Base-by-base conservation (phyloP, 1,284 basidiomycete species). In the Tremellales sp. region DNA sequence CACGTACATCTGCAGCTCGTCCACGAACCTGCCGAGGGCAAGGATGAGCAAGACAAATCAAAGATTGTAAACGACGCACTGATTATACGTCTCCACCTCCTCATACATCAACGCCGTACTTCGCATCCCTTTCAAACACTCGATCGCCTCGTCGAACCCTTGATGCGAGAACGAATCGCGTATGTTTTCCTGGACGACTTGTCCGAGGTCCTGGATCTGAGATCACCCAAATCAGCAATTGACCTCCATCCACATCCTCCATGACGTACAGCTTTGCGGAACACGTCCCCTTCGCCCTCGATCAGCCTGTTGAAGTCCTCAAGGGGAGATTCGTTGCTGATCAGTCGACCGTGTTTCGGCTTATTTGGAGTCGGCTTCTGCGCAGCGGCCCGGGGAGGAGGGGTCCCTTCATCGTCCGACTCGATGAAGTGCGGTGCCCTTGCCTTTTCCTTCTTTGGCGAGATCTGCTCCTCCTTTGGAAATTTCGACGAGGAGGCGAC, bases 301-400 rank as follows among this genome's bases (percentile, higher is more conserved):
- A 86, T 72, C 57, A 87, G 83, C 56, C 77, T 74, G 52, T 75
- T 74, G 71, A 92, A 92, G 71, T 93, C 89, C 41, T 75, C 76
- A 33, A 92, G 74, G 1, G 89, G 88, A 53, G 77, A 75, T 1
- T 82, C 80, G 42, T 77, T 79, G n/a, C 86, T 84, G 34, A 92
- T 79, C 19, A 75, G 51, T 26, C 72, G 34, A 9, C 66, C 70
- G 6, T 56, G 47, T 45, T 63, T 65, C 19, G 57, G 58, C 47
- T 65, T 68, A 24, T 40, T 38, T n/a, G 47, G 43, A 21, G 42
- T 37, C 10, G 28, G 37, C n/a, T 26, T 37, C 32, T 36, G 6
- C n/a, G 37, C 27, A 10, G 31, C 24, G 10, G 22, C 19, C 22
- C n/a, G 28, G 24, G 29, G 12, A 19, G 26, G 40, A 26, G 40